Conservation (phyloP, 2,329 filamentous ascomycete species). For the Exophiala oligosperma region DNA sequence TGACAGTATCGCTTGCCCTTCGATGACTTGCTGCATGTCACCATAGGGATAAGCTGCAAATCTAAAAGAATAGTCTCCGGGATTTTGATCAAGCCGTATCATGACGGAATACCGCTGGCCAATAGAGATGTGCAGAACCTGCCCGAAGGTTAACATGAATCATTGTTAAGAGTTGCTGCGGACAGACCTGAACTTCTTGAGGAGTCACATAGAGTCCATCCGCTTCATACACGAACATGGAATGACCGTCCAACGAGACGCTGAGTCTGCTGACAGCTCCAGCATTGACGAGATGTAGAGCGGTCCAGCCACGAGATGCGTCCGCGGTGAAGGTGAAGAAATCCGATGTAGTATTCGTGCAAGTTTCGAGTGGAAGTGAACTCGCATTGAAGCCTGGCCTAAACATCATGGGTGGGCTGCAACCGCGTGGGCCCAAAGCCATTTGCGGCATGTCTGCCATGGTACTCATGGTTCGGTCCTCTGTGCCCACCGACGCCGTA, state of each 20-base stretch:
- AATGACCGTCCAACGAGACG: slow-evolving; percentile 27
- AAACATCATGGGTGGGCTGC: slow-evolving; percentile 24
- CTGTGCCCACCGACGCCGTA: slow-evolving; percentile 1
- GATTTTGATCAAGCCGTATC: slow-evolving; percentile 24
- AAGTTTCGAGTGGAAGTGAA: slow-evolving; percentile 21
- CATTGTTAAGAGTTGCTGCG: background rate
- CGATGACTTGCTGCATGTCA: slow-evolving; percentile 25
- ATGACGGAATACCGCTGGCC: slow-evolving; percentile 29
- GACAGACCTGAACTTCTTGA: slow-evolving; percentile 27
- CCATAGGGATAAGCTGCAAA: slow-evolving; percentile 23
- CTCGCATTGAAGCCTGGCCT: slow-evolving; percentile 20
- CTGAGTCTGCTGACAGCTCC: slow-evolving; percentile 22
- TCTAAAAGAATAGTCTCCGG: slow-evolving; percentile 21
- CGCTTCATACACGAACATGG: slow-evolving; percentile 28
- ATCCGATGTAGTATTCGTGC: slow-evolving; percentile 21
- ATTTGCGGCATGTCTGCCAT: slow-evolving; percentile 17
- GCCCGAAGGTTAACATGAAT: slow-evolving; percentile 13
- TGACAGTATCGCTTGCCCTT: slow-evolving; percentile 22
- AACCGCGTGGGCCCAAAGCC: slow-evolving; percentile 18
- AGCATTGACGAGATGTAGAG: slow-evolving; percentile 26
- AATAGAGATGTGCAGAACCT: slow-evolving; percentile 25
- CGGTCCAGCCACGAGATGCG: slow-evolving; percentile 23
- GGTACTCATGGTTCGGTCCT: background rate
- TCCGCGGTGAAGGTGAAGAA: slow-evolving; percentile 9
- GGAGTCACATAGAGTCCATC: slow-evolving; percentile 25